These are phyloP conservation scores for Tuber microsphaerosporum DNA, from an alignment of 495 filamentous ascomycete genomes.

Conservation along the genomic window DNA sequence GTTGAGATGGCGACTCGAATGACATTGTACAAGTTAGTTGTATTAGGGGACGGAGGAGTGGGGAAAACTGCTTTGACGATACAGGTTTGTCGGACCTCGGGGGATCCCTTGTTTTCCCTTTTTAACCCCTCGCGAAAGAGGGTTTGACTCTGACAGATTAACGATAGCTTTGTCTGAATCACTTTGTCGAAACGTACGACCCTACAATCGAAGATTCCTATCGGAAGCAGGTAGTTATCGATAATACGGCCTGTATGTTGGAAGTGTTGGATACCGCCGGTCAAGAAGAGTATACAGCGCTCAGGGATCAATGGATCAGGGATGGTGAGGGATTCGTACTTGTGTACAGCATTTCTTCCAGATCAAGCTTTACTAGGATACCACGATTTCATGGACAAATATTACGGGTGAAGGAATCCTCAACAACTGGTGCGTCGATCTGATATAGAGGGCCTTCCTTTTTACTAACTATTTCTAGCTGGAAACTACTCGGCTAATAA, in stretches of 20 bases:
- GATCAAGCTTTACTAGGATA: slow-evolving; percentile 90
- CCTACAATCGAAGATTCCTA: slow-evolving; percentile 97
- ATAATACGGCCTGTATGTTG: slow-evolving; percentile 93
- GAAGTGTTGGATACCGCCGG: slow-evolving; percentile 97
- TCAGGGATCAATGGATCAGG: slow-evolving; percentile 96
- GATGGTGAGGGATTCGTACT: slow-evolving; percentile 96
- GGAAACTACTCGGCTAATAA: slow-evolving; percentile 48
- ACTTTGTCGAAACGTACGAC: slow-evolving; percentile 85
- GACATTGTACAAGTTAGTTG: slow-evolving; percentile 98
- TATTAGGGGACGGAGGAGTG: slow-evolving; percentile 77
- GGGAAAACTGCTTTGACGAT: slow-evolving; percentile 97
- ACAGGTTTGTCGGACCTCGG: slow-evolving; percentile 52
- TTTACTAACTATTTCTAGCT: slow-evolving; percentile 57
- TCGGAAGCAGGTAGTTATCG: slow-evolving; percentile 96
- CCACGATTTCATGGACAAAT: slow-evolving; percentile 94
- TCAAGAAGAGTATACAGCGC: slow-evolving; percentile 97
- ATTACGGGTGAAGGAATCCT: slow-evolving; percentile 91
- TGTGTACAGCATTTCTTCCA: slow-evolving; percentile 95
- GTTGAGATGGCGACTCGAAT: slow-evolving; percentile 49
- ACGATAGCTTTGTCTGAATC: slow-evolving; percentile 62
- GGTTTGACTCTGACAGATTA: slow-evolving; percentile 24
- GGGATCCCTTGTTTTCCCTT: slow-evolving; percentile 13
- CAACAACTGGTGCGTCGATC: slow-evolving; percentile 61
- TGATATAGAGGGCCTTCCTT: slow-evolving; percentile 50
- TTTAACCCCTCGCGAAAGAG: slow-evolving; percentile 15